These are phyloP conservation scores for Calonectria pteridis DNA, from an alignment of 2,329 filamentous ascomycete genomes.

Conservation along the genomic window DNA sequence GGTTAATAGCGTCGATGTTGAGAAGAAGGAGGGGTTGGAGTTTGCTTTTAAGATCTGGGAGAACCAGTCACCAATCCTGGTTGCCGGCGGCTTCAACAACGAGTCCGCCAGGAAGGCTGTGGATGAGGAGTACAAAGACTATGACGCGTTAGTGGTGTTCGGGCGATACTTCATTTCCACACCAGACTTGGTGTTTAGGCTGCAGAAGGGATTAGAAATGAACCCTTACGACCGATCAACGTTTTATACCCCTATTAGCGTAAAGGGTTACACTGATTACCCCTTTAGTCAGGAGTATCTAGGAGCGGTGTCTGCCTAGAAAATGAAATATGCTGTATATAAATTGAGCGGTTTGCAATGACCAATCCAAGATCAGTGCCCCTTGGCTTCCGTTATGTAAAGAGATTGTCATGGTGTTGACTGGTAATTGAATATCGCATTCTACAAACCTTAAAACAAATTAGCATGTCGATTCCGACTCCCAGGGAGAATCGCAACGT, in stretches of 20 bases:
- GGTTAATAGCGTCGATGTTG: neutral
- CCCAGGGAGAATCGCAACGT: too few species aligned
- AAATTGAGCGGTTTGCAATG: too few species aligned
- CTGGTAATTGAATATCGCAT: too few species aligned
- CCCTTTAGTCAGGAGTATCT: neutral
- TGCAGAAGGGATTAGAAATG: neutral
- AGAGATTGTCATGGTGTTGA: too few species aligned
- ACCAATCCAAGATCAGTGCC: too few species aligned
- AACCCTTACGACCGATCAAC: conserved; percentile 8
- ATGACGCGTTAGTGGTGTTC: neutral
- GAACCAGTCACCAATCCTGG: neutral
- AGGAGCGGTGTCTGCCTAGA: neutral
- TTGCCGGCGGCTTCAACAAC: neutral
- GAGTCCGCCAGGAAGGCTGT: neutral
- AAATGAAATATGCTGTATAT: neutral
- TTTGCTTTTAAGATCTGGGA: neutral
- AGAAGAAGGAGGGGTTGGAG: neutral
- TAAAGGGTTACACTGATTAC: conserved; percentile 8
- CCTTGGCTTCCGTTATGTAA: too few species aligned
- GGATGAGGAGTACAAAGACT: neutral
- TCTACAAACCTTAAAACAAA: too few species aligned
- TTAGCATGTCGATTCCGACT: too few species aligned
- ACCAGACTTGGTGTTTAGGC: conserved; percentile 3
- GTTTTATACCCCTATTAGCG: neutral
- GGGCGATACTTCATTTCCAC: conserved; percentile 2